These are phyloP conservation scores for Alternaria hordeiaustralica DNA, from an alignment of 2,329 filamentous ascomycete species.

Conservation along the genomic window DNA sequence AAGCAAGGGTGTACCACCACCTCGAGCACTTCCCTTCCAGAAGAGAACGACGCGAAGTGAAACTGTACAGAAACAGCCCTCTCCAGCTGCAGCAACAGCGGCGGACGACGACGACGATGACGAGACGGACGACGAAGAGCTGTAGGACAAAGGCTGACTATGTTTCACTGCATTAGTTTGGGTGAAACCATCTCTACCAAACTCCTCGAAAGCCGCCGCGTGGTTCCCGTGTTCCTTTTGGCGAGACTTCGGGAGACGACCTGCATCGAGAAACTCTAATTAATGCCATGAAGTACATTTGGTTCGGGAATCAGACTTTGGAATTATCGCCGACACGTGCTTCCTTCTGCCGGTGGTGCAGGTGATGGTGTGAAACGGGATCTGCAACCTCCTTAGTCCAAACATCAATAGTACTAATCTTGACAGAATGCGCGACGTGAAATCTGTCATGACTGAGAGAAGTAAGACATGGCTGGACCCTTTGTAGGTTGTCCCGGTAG, in stretches of 20 bases:
- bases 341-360: background rate
- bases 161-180: background rate
- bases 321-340: background rate
- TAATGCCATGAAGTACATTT: background rate
- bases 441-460: background rate
- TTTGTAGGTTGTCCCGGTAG: background rate
- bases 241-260: background rate
- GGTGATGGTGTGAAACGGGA: background rate
- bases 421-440: background rate
- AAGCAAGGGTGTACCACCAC: slow-evolving; percentile 37
- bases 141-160: slow-evolving; percentile 18
- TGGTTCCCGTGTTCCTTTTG: background rate
- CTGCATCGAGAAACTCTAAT: background rate
- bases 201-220: background rate
- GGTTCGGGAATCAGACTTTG: background rate
- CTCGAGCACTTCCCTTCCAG: slow-evolving; percentile 45
- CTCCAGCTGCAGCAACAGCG: slow-evolving; percentile 4
- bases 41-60: slow-evolving; percentile 27
- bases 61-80: slow-evolving; percentile 16
- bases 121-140: slow-evolving; percentile 48
- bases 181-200: background rate
- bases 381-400: background rate
- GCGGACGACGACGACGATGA: slow-evolving; percentile 32
- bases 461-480: background rate
- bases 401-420: background rate